Conservation (phyloP, 1,139 yeast genomes). For the Sugiyamaella castrensis region DNA sequence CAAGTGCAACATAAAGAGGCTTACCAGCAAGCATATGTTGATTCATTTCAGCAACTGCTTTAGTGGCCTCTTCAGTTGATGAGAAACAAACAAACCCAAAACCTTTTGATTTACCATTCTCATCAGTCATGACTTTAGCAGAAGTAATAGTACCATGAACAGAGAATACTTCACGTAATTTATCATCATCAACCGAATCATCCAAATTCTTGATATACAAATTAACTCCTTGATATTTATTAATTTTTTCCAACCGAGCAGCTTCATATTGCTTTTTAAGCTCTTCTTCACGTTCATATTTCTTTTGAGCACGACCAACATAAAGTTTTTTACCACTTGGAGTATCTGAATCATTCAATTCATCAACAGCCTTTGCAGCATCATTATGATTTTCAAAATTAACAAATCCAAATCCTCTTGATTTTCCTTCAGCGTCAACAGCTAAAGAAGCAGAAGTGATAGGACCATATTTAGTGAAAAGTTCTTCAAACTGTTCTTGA, state of each 20-base stretch:
- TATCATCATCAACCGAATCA: conserved; percentile 87
- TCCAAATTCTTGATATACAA: conserved; percentile 95
- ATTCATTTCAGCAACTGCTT: conserved; percentile 98
- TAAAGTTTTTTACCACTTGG: conserved; percentile 84
- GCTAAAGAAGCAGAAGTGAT: conserved; percentile 85
- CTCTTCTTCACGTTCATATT: conserved; percentile 96
- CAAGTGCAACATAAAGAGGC: conserved; percentile 97
- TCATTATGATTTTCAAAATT: conserved; percentile 84
- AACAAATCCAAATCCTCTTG: conserved; percentile 95
- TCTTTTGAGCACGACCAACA: conserved; percentile 99
- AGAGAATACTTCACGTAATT: conserved; percentile 86
- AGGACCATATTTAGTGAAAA: conserved; percentile 72
- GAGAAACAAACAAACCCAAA: conserved; percentile 99
- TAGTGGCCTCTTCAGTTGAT: conserved; percentile 97
- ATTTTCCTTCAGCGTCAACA: conserved; percentile 81
- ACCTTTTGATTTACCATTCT: conserved; percentile 92
- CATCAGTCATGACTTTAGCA: conserved; percentile 95
- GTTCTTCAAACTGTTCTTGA: conserved; percentile 62
- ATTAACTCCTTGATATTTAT: conserved; percentile 97
- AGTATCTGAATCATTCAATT: conserved; percentile 81
- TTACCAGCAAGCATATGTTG: conserved; percentile 94
- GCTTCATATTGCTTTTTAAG: conserved; percentile 87
- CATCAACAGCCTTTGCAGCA: conserved; percentile 91
- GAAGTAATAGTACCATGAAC: conserved; percentile 95
- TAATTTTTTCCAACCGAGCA: conserved; percentile 42